These are phyloP conservation scores for Leccinum fuscescens DNA, from an alignment of 1,284 basidiomycete genomes.

Conservation along the genomic window DNA sequence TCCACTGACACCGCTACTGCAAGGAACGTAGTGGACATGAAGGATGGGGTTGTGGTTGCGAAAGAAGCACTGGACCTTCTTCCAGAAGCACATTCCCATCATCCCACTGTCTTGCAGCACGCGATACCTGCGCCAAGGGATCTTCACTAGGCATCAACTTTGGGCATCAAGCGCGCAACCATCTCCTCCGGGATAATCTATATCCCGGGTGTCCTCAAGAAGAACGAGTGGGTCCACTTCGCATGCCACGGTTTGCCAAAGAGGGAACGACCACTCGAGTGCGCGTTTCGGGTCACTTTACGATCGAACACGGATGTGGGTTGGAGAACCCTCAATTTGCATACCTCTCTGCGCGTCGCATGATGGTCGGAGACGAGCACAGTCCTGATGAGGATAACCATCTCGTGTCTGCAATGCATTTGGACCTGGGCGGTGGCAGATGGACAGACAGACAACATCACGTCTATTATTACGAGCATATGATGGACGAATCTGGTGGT, in stretches of 20 bases:
- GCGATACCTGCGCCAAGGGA: neutral
- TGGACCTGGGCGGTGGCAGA: neutral
- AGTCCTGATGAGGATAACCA: neutral
- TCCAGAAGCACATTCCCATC: neutral
- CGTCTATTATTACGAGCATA: neutral
- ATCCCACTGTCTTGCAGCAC: neutral
- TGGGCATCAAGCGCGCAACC: neutral
- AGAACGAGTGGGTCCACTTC: constrained; percentile 1
- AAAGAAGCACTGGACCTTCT: neutral
- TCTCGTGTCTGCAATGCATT: neutral
- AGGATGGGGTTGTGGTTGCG: neutral
- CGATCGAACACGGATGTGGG: neutral
- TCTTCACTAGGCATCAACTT: constrained; percentile 6
- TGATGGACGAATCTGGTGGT: neutral
- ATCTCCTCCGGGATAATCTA: neutral
- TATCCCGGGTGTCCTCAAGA: neutral
- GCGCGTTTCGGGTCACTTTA: neutral
- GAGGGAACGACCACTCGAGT: neutral
- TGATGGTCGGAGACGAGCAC: neutral
- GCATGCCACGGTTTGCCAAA: neutral
- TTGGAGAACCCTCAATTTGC: neutral
- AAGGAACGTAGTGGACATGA: neutral
- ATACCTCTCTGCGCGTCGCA: neutral
- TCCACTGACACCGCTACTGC: neutral
- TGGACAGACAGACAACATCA: neutral